Evolutionary conservation across 192 early-diverging fungal genomes (phyloP), one percentile per base, ranked within the genome.

Genomic region (Backusella parvicylindrica): DNA sequence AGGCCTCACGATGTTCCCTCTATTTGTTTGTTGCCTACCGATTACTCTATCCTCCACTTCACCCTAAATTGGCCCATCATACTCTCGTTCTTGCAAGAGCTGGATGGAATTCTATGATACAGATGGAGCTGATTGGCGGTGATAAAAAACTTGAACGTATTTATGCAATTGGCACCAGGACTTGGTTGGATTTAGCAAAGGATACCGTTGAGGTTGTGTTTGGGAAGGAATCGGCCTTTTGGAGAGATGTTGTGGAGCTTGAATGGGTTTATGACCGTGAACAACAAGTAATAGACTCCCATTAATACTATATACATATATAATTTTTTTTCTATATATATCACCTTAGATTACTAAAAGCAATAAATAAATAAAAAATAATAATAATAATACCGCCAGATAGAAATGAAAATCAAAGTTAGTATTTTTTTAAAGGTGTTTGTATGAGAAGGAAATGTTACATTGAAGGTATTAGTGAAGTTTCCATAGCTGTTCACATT

Each of bases 251-350:
- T 8, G 56, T 75, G 23, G 78, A 79, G 11, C 36, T 79, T 16
- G 67, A 79, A 74, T 79, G 78, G 78, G 68, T 79, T 7, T 75
- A 72, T 66, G 60, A 79, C 0, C 72, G 77, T n/a, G 77, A 79
- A 47, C 77, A 79, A 70, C 47, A 74, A 49, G 40, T 74, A n/a
- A 68, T 49, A 37, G 11, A 13, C 53, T 60, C 53, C 28, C 7
- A 60, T 12, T 60, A 60, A 60, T 60, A 60, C 21, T 28, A 60
- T 28, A 60, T 12, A 60, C 11, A 56, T 56, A 41, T 13, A 21
- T 56, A 56, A 28, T 56, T 56, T 13, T 56, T 26, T 56, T 56
- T 56, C 23, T 26, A 60, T 43, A 35, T 35, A 35, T 15, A 15
- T 43, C 3, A 43, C 12, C 12, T 3, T 43, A 60, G 8, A 28